Conservation (phyloP, 495 filamentous ascomycete species). For the Neurospora sp. region DNA sequence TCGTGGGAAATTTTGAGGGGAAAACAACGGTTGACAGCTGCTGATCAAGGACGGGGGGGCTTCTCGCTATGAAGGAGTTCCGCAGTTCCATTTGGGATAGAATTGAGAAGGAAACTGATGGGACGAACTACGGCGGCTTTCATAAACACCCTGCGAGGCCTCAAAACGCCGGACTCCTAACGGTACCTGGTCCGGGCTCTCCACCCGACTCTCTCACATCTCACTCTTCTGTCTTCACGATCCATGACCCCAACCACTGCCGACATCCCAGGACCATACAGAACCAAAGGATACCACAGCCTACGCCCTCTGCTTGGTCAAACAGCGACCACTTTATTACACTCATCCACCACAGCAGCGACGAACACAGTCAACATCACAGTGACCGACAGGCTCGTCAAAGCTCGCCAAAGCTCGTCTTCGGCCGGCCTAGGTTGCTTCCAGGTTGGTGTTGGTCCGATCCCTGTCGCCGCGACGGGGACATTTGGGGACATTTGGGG, state of each 20-base stretch:
- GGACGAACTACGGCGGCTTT: conserved; percentile 9
- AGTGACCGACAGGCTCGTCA: background rate
- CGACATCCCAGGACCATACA: background rate
- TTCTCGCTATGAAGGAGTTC: background rate
- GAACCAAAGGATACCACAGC: background rate
- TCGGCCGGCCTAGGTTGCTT: background rate
- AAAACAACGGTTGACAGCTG: conserved; percentile 17
- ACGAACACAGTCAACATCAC: background rate
- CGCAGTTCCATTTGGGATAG: background rate
- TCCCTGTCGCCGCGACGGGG: background rate
- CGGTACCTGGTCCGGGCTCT: background rate
- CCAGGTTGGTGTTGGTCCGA: background rate
- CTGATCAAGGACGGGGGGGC: background rate
- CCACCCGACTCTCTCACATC: background rate
- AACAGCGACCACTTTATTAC: background rate
- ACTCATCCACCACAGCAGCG: background rate
- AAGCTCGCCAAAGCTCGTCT: background rate
- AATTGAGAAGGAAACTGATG: background rate
- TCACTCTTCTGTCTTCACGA: background rate
- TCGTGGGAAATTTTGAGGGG: conserved; percentile 22
- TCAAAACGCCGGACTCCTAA: background rate
- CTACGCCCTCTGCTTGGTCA: background rate
- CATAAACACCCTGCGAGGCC: conserved; percentile 2
- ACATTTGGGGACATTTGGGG: background rate
- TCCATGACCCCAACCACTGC: background rate